Percentiles rank a stretch among this genome's conserved stretches.
Conservation (phyloP, 2,329 filamentous ascomycete species). For the Microcera coccophila region DNA sequence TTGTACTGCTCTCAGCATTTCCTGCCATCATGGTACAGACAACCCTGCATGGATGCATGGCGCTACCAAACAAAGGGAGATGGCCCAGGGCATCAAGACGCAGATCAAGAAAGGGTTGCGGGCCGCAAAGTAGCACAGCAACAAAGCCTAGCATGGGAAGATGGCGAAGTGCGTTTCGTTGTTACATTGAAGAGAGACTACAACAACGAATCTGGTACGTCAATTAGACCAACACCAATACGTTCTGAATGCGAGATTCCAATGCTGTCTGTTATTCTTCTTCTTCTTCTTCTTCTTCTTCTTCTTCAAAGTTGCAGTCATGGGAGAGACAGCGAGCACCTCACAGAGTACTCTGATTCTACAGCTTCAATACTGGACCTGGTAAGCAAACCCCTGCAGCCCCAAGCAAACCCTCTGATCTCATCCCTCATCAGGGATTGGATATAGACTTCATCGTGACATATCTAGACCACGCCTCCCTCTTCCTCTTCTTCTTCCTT, state of each 20-base stretch:
- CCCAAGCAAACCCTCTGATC: too few relatives aligned
- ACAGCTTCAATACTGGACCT: too few relatives aligned
- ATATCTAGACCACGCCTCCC: slow-evolving; percentile 33
- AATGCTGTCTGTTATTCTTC: too few relatives aligned
- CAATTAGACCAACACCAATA: too few relatives aligned
- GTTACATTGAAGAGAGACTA: neutral
- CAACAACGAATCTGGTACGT: neutral
- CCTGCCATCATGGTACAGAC: slow-evolving; percentile 41
- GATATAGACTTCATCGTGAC: slow-evolving; percentile 6
- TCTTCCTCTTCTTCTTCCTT: too few relatives aligned
- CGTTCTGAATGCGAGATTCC: too few relatives aligned
- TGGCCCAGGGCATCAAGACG: slow-evolving; percentile 21
- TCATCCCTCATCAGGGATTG: too few relatives aligned
- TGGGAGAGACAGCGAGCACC: too few relatives aligned
- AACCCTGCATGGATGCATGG: slow-evolving; percentile 50
- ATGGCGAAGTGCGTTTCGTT: slow-evolving; percentile 1
- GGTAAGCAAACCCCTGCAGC: too few relatives aligned
- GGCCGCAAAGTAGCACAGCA: slow-evolving; percentile 30
- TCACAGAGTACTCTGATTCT: too few relatives aligned
- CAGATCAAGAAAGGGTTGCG: slow-evolving; percentile 22
- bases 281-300: too few relatives aligned
- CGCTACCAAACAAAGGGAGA: slow-evolving; percentile 18
- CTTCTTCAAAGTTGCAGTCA: too few relatives aligned
- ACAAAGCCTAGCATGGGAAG: slow-evolving; percentile 21
- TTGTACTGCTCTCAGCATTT: slow-evolving; percentile 45